Conservation (phyloP, 345 rosid genomes). For the Euphorbia peplus region DNA sequence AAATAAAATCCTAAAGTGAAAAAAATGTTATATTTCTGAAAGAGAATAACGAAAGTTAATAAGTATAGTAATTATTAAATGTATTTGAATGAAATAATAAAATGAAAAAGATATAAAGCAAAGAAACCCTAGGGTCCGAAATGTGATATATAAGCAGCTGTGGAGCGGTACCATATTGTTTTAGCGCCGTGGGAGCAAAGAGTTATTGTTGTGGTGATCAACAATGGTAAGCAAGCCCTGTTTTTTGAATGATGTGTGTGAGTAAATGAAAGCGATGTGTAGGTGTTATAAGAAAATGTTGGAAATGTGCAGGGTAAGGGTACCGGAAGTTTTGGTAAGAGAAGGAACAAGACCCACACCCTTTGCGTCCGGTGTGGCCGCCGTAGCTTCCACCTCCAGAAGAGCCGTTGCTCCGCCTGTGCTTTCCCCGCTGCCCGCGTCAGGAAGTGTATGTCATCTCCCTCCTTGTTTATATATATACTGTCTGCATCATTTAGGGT, state of each 20-base stretch:
- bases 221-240: slow-evolving; percentile 18
- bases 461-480: neutral
- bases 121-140: no score
- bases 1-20: no score
- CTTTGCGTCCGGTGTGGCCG: slow-evolving; percentile 97
- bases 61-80: no score
- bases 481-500: no score
- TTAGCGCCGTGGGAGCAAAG: no score
- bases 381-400: slow-evolving; percentile 96
- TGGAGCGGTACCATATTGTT: no score
- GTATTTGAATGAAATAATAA: no score
- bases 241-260: neutral
- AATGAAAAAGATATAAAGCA: no score
- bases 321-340: slow-evolving; percentile 97
- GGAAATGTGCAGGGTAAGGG: slow-evolving; percentile 68
- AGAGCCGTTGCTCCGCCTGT: slow-evolving; percentile 93
- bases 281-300: neutral
- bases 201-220: slow-evolving; percentile 21
- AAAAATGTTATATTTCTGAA: no score
- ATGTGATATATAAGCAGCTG: no score
- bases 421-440: slow-evolving; percentile 95
- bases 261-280: neutral
- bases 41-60: no score
- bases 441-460: slow-evolving; percentile 62
- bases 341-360: slow-evolving; percentile 99